Conservation (phyloP, 2,329 filamentous ascomycete species). For the Curvularia eragrostidis region DNA sequence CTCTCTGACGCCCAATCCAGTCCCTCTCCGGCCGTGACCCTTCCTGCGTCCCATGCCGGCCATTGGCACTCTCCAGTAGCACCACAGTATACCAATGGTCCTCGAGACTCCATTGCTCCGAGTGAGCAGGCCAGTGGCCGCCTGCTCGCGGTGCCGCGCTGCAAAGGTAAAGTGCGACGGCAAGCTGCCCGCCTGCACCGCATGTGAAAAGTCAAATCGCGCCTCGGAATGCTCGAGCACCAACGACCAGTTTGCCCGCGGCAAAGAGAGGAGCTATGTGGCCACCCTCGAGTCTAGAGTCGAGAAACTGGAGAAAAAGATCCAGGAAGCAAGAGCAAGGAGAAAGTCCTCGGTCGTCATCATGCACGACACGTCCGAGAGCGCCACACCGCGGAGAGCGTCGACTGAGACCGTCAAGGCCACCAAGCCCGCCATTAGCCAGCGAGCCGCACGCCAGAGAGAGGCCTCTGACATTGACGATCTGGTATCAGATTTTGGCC, state of each 20-base stretch:
- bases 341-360: slow-evolving; percentile 75
- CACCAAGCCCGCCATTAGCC: slow-evolving; percentile 38
- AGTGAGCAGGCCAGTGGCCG: slow-evolving; percentile 79
- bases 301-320: slow-evolving; percentile 82
- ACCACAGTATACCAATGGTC: slow-evolving; percentile 50
- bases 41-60: slow-evolving; percentile 3
- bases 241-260: slow-evolving; percentile 93
- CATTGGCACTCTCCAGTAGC: slow-evolving; percentile 11
- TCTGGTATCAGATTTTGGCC: slow-evolving; percentile 91
- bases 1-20: neutral
- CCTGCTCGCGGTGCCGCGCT: slow-evolving; percentile 81
- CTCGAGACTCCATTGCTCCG: slow-evolving; percentile 67
- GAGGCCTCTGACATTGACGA: slow-evolving; percentile 91
- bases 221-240: slow-evolving; percentile 89
- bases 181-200: slow-evolving; percentile 92
- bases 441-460: slow-evolving; percentile 57
- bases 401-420: slow-evolving; percentile 46
- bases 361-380: slow-evolving; percentile 65
- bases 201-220: slow-evolving; percentile 89
- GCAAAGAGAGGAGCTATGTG: slow-evolving; percentile 96
- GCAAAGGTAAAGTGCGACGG: slow-evolving; percentile 99
- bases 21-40: neutral
- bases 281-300: slow-evolving; percentile 91
- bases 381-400: slow-evolving; percentile 59
- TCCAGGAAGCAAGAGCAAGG: slow-evolving; percentile 69